Evolutionary conservation across 2,329 filamentous ascomycete genomes (phyloP).

Genomic region (Coniochaeta prunicola): DNA sequence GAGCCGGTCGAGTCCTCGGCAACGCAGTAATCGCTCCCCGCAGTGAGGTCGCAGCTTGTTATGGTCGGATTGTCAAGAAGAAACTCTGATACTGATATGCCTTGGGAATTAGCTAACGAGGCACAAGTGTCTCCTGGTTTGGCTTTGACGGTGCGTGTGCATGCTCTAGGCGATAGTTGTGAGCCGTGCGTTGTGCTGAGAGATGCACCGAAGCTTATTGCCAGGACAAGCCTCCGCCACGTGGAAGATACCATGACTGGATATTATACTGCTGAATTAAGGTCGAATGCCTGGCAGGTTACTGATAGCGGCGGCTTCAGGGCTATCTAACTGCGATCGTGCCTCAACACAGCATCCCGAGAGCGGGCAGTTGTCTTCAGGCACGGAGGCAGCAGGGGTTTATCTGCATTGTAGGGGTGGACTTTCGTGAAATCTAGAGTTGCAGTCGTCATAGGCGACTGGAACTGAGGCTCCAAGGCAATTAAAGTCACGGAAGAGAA

Average conservation of each 20-base stretch:
- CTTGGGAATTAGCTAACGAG: neutral
- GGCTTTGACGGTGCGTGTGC: neutral
- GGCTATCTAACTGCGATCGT: neutral
- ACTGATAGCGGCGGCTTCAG: neutral
- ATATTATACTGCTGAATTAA: neutral
- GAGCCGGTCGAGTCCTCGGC: neutral
- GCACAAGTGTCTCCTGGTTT: conserved; percentile 2
- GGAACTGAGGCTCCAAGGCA: neutral
- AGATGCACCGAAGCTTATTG: neutral
- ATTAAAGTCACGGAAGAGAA: neutral
- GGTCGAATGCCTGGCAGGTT: neutral
- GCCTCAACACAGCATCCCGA: neutral
- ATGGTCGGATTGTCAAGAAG: conserved; percentile 1
- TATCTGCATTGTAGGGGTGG: neutral
- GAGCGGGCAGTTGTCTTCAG: neutral
- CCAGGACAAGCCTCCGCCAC: neutral
- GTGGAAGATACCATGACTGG: neutral
- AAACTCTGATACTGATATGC: neutral
- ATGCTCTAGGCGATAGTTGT: neutral
- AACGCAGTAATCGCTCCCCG: neutral
- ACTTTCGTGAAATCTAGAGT: neutral
- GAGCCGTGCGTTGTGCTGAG: neutral
- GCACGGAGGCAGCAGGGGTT: neutral
- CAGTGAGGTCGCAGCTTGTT: neutral
- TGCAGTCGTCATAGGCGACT: neutral